Evolutionary conservation across 2,329 filamentous ascomycete genomes (phyloP), one percentile per base, ranked within the genome.

Genomic region (Ophiostoma piceae): DNA sequence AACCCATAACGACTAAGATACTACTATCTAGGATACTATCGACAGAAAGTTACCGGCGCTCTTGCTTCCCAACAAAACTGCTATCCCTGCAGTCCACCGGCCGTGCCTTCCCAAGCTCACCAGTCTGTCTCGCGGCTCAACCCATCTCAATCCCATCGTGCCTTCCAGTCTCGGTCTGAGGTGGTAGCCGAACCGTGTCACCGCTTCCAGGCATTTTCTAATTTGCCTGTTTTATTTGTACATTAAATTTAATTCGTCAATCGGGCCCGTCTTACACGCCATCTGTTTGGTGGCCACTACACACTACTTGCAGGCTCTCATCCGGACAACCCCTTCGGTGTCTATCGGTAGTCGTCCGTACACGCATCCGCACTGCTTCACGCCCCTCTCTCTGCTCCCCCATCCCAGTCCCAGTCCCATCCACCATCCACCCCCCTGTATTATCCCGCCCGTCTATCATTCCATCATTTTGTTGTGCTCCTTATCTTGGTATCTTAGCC

Each of bases 261-360:
- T 29, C 51, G 51, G 51, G 22, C 51, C 51, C 51, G 51, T 57
- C 51, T 57, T 57, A 57, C 26, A 57, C 51, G 51, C 51, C 51
- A 57, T 57, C 51, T 57, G 43, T 47, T 47, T 47, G 51, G 51
- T 57, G 51, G n/a, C 22, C 43, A 35, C 14, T 29, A 64, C 35
- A 14, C 14, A 54, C 11, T 32, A 12, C 54, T 3, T 43, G 29
- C 8, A 51, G 35, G 16, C 29, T 39, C 43, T 57, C 64, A 32
- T n/a, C 57, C 68, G 71, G 68, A 71, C 71, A 71, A 72, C 69
- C 71, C 67, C 71, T 37, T 69, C 69, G 69, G 71, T 65, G 29
- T 68, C 67, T 29, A 41, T 68, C 62, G 67, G 66, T 67, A 29
- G 64, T 62, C 57, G 39, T 54, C 51, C 54, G 65, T 57, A 57